phyloP scores from a whole-genome alignment of 1,284 basidiomycete species.

The Cutaneotrichosporon cutaneum region DNA sequence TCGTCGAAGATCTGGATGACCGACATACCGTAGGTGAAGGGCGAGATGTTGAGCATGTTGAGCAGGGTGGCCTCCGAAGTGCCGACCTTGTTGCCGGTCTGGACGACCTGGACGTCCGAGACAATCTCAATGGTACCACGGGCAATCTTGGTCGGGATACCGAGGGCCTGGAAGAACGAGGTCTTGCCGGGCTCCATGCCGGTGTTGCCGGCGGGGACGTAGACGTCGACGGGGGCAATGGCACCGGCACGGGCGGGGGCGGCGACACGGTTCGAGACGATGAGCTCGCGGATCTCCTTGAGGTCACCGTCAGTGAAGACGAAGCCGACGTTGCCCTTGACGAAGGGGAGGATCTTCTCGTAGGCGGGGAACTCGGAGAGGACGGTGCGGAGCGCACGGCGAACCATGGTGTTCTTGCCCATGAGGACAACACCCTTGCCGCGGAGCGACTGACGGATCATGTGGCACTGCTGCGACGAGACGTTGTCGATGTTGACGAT shows the following conservation, averaged over 20 bases:
- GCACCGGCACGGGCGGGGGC: conserved; percentile 99
- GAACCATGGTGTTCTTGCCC: conserved; percentile 99
- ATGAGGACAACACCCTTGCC: conserved; percentile 96
- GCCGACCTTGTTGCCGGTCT: conserved; percentile 88
- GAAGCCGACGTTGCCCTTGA: conserved; percentile 98
- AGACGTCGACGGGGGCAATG: conserved; percentile 86
- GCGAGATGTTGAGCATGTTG: conserved; percentile 99
- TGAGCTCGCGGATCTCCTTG: conserved; percentile 89
- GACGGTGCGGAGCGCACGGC: conserved; percentile 91
- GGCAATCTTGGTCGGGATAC: conserved; percentile 99
- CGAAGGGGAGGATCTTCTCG: conserved; percentile 92
- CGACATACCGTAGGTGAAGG: conserved; percentile 98
- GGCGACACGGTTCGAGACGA: conserved; percentile 94
- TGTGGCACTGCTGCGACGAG: conserved; percentile 85
- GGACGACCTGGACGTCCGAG: conserved; percentile 92
- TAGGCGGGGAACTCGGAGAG: conserved; percentile 86
- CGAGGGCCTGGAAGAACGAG: conserved; percentile 99
- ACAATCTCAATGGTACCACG: conserved; percentile 99
- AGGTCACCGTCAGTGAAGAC: conserved; percentile 94
- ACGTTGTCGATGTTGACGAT: conserved; percentile 99
- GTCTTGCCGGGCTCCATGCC: conserved; percentile 99
- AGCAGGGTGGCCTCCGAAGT: conserved; percentile 94
- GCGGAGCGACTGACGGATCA: conserved; percentile 90
- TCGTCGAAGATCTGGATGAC: conserved; percentile 91
- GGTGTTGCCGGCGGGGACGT: conserved; percentile 92